Evolutionary conservation across 2,329 filamentous ascomycete species (phyloP).

Genomic region (Claviceps digitariae): DNA sequence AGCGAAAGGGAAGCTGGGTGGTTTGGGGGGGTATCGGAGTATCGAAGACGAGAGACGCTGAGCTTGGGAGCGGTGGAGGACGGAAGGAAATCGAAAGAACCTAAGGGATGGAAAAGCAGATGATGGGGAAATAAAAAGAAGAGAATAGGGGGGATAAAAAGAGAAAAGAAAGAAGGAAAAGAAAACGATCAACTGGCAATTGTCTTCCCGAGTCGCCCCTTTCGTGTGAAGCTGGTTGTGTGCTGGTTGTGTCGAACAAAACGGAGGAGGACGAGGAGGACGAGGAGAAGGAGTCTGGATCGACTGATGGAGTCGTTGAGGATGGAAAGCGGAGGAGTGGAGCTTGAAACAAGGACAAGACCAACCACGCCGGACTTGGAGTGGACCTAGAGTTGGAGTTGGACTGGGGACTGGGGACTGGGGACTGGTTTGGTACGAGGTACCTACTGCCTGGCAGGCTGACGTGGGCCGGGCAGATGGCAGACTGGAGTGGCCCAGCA

Average conservation of each 20-base stretch:
- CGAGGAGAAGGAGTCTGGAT: slow-evolving; percentile 3
- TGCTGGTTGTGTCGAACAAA: slow-evolving; percentile 5
- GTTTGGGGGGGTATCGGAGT: slow-evolving; percentile 8
- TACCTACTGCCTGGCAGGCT: neutral
- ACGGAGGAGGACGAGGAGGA: slow-evolving; percentile 9
- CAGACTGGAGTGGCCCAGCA: neutral
- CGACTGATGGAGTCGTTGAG: slow-evolving; percentile 6
- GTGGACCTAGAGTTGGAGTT: neutral
- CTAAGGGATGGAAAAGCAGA: slow-evolving; percentile 4
- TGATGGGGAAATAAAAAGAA: neutral
- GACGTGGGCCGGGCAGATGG: neutral
- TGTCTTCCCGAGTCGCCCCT: slow-evolving; percentile 7
- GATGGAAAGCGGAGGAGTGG: slow-evolving; percentile 4
- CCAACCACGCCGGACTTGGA: neutral
- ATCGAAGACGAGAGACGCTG: slow-evolving; percentile 6
- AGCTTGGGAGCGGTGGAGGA: neutral
- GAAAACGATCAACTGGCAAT: slow-evolving; percentile 3
- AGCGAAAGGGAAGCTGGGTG: slow-evolving; percentile 9
- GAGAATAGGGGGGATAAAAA: neutral
- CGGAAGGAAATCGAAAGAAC: slow-evolving; percentile 4
- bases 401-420: too few species aligned
- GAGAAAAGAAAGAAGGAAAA: neutral
- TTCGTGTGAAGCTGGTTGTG: neutral
- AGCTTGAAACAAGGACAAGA: neutral
- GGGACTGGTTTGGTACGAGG: neutral